phyloP scores from a whole-genome alignment of 306 rosid genomes.

The Dryas alaskensis region DNA sequence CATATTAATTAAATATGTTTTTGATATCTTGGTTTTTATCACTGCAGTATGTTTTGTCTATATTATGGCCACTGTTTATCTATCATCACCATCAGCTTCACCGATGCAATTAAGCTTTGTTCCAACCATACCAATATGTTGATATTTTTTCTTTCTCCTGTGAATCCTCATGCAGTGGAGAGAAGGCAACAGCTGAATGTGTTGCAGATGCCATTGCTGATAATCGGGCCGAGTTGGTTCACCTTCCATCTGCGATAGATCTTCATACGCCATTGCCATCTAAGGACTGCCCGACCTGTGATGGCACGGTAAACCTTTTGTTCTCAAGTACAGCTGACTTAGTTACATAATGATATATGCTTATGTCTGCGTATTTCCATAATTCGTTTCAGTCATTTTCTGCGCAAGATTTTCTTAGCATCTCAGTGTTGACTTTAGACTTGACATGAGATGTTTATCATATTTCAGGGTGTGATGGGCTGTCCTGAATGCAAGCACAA shows the following conservation, averaged over 20 bases:
- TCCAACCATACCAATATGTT: background rate
- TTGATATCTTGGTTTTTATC: background rate
- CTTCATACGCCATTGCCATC: constrained; percentile 69
- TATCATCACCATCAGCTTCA: background rate
- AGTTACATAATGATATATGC: background rate
- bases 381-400: background rate
- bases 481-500: constrained; percentile 91
- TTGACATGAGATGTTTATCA: constrained; percentile 30
- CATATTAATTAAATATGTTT: background rate
- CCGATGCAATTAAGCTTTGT: constrained; percentile 2
- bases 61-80: background rate
- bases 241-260: constrained; percentile 76
- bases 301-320: constrained; percentile 71
- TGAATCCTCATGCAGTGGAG: constrained; percentile 64
- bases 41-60: background rate
- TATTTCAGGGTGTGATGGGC: constrained; percentile 87
- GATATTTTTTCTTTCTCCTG: constrained; percentile 9
- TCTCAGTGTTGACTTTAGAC: constrained; percentile 19
- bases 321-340: background rate
- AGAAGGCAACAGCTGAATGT: constrained; percentile 80
- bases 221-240: constrained; percentile 83
- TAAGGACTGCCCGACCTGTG: constrained; percentile 90
- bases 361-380: background rate
- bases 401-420: constrained; percentile 4
- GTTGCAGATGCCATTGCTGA: constrained; percentile 81